Evolutionary conservation across 306 rosid species (phyloP).

Genomic region (Lagenaria siceraria): DNA sequence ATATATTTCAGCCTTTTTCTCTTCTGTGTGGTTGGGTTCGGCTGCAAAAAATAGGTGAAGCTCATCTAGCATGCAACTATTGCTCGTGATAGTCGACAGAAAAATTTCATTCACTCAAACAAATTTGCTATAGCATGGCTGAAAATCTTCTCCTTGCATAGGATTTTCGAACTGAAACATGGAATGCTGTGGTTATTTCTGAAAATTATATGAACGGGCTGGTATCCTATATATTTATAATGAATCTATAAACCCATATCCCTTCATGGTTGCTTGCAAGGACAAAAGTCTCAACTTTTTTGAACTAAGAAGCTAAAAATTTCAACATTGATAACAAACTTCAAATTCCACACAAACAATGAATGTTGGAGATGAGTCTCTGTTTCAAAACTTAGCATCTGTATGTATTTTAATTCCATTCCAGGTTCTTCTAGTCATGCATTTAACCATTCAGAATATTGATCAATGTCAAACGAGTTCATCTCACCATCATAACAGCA

Average conservation of each 20-base stretch:
- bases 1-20: no score
- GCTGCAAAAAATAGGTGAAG: no score
- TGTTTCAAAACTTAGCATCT: background rate
- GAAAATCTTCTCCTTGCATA: no score
- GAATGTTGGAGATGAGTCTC: background rate
- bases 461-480: conserved; percentile 7
- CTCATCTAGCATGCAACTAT: no score
- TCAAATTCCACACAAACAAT: background rate
- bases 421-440: background rate
- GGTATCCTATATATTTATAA: background rate
- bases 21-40: no score
- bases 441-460: background rate
- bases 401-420: background rate
- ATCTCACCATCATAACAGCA: background rate
- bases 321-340: background rate
- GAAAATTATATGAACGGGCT: background rate
- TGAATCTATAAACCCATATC: background rate
- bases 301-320: background rate
- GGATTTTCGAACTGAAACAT: background rate
- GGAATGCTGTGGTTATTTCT: background rate
- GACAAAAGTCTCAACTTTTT: background rate
- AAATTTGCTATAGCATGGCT: no score
- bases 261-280: background rate
- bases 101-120: no score
- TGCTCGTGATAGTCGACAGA: no score